Conservation (phyloP, 2,329 filamentous ascomycete species). For the Sporothrix humicola region DNA sequence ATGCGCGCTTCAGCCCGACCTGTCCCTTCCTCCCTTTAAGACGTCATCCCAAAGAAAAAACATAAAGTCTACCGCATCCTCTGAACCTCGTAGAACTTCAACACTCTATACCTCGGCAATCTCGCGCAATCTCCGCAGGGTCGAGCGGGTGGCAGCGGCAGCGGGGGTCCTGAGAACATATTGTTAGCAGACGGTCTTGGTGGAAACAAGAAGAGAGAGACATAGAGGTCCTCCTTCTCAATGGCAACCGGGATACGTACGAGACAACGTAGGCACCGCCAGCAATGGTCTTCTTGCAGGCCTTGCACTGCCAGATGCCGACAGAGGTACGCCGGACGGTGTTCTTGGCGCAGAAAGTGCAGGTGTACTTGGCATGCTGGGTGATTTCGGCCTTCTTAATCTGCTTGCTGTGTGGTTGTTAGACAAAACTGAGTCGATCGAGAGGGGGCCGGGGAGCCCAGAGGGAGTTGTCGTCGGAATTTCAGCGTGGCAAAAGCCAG, state of each 20-base stretch:
- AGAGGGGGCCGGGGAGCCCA: neutral
- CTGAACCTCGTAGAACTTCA: constrained; percentile 3
- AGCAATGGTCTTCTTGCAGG: constrained; percentile 92
- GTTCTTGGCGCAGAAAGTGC: constrained; percentile 98
- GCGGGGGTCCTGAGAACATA: constrained; percentile 73
- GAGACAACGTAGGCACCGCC: constrained; percentile 94
- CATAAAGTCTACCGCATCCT: constrained; percentile 16
- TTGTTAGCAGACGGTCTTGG: constrained; percentile 27
- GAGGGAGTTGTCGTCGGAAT: neutral
- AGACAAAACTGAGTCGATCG: constrained; percentile 22
- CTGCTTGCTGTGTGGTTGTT: constrained; percentile 72
- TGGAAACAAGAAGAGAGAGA: too few relatives aligned
- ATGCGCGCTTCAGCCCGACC: constrained; percentile 24
- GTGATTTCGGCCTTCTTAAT: constrained; percentile 99
- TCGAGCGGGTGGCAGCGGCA: constrained; percentile 92
- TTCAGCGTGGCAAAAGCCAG: neutral
- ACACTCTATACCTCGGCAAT: constrained; percentile 87
- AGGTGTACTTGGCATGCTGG: constrained; percentile 93
- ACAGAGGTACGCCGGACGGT: constrained; percentile 75
- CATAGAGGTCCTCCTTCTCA: neutral
- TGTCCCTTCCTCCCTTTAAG: constrained; percentile 24
- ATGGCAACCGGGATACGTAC: constrained; percentile 65
- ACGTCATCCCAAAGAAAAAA: constrained; percentile 29
- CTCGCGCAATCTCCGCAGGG: constrained; percentile 94
- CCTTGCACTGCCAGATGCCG: constrained; percentile 86